phyloP scores from a whole-genome alignment of 768 basidiomycete species.

The Baorangia bicolor region DNA sequence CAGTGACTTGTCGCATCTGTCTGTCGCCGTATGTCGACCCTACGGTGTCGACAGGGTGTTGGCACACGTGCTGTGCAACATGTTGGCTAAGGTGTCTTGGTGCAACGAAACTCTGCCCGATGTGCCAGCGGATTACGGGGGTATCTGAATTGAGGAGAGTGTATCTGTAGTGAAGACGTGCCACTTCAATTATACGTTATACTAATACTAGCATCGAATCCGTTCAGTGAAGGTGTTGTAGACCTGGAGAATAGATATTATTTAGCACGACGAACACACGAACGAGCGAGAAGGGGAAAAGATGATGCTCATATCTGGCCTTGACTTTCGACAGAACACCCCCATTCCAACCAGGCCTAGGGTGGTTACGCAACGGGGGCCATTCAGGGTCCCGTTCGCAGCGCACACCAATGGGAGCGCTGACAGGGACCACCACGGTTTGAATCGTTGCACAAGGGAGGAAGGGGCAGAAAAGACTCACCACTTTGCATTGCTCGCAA shows the following conservation, averaged over 20 bases:
- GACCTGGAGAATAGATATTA: not conserved
- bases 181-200: not conserved
- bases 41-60: conserved; percentile 80
- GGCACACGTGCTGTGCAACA: conserved; percentile 81
- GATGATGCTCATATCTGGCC: conserved; percentile 82
- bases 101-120: conserved; percentile 79
- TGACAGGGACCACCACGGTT: conserved; percentile 63
- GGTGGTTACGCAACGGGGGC: conserved; percentile 46
- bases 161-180: conserved; percentile 49
- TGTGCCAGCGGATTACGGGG: conserved; percentile 82
- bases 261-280: conserved; percentile 1
- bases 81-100: conserved; percentile 87
- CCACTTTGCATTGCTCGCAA: conserved; percentile 7
- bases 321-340: conserved; percentile 60
- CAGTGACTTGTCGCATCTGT: conserved; percentile 68
- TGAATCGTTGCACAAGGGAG: conserved; percentile 45
- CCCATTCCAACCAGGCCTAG: conserved; percentile 46
- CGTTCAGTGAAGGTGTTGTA: not conserved
- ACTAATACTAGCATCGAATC: conserved; percentile 1
- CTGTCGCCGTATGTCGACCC: conserved; percentile 76
- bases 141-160: conserved; percentile 74
- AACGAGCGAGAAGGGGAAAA: not conserved
- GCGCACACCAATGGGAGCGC: not conserved
- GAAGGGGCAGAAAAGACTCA: conserved; percentile 25
- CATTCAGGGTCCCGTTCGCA: conserved; percentile 25